Base-by-base conservation (phyloP, 306 rosid genomes). In the Dryas drummondii region DNA sequence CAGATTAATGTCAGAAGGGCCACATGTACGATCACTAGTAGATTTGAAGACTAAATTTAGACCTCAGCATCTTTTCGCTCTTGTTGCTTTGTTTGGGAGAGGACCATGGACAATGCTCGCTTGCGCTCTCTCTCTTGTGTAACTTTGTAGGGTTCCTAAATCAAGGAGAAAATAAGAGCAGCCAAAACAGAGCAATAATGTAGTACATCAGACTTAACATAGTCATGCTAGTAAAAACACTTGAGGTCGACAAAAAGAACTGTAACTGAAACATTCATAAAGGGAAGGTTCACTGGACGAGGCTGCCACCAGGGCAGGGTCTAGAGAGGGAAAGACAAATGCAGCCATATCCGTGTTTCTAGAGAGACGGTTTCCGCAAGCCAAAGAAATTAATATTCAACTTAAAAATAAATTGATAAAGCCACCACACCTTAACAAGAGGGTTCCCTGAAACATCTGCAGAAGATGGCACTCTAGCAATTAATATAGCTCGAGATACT, bases 31-130 rank as follows among this genome's bases (percentile, higher is more conserved):
- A 42, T 71, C 64, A 42, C 19, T 56, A 8, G 47, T n/a, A 54
- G 26, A 47, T 70, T 68, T 48, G 58, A 13, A 17, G 60, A 37
- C 67, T 26, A 60, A 57, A 68, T 74, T 26, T 32, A 68, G 57
- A 92, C 99, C 99, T 96, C 99, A 37, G 82, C 86, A 83, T 96
- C 98, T 89, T 83, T 89, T 53, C 84, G 81, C 81, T 92, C 99
- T 81, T 96, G 97, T 44, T 85, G 93, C 84, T 94, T 96, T 75
- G 98, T 90, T 80, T 90, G 98, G 64, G 97, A 96, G 78, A 96
- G 99, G 57, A 90, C 93, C 99, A 92, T 86, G 79, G 96, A 92
- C 65, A 96, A 74, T 32, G 99, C 97, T 66, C 94, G 84, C 80
- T 92, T 92, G 54, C 98, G 89, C 63, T 96, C 98, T 60, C 80